Conservation (phyloP, 768 basidiomycete genomes). For the Phlebiopsis flavidoalba region DNA sequence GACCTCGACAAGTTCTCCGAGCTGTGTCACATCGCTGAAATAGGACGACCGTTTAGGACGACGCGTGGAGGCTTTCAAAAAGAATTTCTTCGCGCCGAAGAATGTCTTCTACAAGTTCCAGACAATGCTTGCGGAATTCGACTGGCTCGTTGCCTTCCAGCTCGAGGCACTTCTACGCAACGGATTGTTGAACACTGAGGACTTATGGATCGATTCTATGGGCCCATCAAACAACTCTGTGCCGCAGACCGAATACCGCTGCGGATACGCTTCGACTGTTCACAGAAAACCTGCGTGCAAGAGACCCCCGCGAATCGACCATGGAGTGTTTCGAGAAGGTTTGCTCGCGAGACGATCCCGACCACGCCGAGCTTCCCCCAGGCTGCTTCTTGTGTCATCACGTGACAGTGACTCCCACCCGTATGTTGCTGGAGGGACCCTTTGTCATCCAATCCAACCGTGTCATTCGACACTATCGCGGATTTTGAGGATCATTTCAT, state of each 20-base stretch:
- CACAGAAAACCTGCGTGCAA: conserved; percentile 40
- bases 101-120: conserved; percentile 46
- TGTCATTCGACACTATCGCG: conserved; percentile 63
- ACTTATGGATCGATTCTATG: conserved; percentile 43
- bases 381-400: conserved; percentile 65
- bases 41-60: conserved; percentile 23
- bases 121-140: conserved; percentile 38
- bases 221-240: conserved; percentile 38
- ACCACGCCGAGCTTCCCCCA: conserved; percentile 20
- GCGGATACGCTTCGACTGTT: conserved; percentile 52
- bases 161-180: conserved; percentile 66
- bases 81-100: conserved; percentile 46
- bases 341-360: conserved; percentile 16
- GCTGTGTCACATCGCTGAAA: conserved; percentile 50
- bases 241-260: conserved; percentile 27
- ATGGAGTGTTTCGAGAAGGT: conserved; percentile 42
- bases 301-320: conserved; percentile 37
- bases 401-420: conserved; percentile 72
- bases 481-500: conserved; percentile 65
- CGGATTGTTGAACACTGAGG: conserved; percentile 53
- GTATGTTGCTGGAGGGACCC: conserved; percentile 72
- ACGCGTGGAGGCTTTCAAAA: conserved; percentile 45
- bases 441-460: conserved; percentile 74
- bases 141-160: conserved; percentile 74
- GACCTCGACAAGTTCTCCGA: conserved; percentile 48